phyloP scores from a whole-genome alignment of 2,329 filamentous ascomycete genomes.

The Tympanopsis confertula region DNA sequence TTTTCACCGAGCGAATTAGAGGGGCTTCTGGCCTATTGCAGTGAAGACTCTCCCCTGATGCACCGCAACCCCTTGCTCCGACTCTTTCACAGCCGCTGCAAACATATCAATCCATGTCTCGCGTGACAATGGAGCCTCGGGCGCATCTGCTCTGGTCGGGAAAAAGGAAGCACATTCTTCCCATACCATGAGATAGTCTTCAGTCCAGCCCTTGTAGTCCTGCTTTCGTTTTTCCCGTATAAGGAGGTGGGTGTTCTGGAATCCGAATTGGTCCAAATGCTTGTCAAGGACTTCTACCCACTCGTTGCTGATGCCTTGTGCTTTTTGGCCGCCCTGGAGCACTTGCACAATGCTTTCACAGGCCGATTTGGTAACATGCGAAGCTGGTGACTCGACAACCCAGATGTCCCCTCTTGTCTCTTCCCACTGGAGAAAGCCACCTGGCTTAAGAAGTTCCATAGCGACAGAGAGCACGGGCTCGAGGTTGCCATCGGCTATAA shows the following conservation, averaged over 20 bases:
- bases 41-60: conserved; percentile 6
- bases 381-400: conserved; percentile 6
- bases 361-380: conserved; percentile 4
- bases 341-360: conserved; percentile 7
- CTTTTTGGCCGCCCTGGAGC: conserved; percentile 2
- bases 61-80: conserved; percentile 10
- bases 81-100: conserved; percentile 9
- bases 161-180: no score
- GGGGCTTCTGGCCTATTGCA: conserved; percentile 6
- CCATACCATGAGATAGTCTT: conserved; percentile 13
- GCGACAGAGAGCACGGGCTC: conserved; percentile 6
- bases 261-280: conserved; percentile 5
- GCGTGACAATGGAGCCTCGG: conserved; percentile 7
- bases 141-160: no score
- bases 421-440: conserved; percentile 13
- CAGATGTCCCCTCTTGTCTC: conserved; percentile 7
- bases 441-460: conserved; percentile 10
- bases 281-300: conserved; percentile 5
- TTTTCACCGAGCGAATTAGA: no score
- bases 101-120: conserved; percentile 10
- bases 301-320: conserved; percentile 3
- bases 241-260: conserved; percentile 3
- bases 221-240: conserved; percentile 2
- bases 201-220: conserved; percentile 12
- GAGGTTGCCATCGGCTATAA: conserved; percentile 6